Percentiles rank a stretch among this genome's conserved stretches.
Conservation (phyloP, 192 early-diverging fungal species). For the Ramicandelaber brevisporus region DNA sequence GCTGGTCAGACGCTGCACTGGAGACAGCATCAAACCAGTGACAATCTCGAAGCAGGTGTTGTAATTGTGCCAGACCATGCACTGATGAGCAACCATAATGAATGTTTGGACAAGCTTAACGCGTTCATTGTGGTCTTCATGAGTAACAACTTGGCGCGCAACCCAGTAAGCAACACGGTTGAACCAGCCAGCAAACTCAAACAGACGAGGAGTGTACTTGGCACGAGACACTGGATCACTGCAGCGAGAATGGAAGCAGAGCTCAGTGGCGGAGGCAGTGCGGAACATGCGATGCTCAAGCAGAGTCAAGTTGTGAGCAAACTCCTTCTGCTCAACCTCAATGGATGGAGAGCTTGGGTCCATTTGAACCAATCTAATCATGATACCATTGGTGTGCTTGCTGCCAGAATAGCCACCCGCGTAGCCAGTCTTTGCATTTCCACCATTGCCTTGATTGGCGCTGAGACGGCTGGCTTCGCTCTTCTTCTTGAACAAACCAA, state of each 20-base stretch:
- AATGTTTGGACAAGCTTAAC: conserved; percentile 16
- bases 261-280: conserved; percentile 32
- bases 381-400: too few relatives aligned
- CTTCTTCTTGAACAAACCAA: too few relatives aligned
- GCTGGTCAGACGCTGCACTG: conserved; percentile 8
- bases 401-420: too few relatives aligned
- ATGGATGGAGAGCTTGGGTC: too few relatives aligned
- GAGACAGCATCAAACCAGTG: conserved; percentile 11
- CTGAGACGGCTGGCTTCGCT: too few relatives aligned
- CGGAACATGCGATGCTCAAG: conserved; percentile 47
- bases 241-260: conserved; percentile 12
- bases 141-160: conserved; percentile 13
- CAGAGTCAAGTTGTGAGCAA: conserved; percentile 48
- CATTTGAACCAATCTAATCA: too few relatives aligned
- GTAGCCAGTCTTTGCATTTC: too few relatives aligned
- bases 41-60: conserved; percentile 22
- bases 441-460: too few relatives aligned
- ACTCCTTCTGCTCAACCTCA: conserved; percentile 30
- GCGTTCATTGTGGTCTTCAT: conserved; percentile 12
- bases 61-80: conserved; percentile 20
- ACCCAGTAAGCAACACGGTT: conserved; percentile 23
- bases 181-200: conserved; percentile 20
- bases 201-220: conserved; percentile 9
- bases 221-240: conserved; percentile 8
- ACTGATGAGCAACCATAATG: conserved; percentile 20